phyloP scores from a whole-genome alignment of 257 asterid genomes.

The Solanum neorickii region DNA sequence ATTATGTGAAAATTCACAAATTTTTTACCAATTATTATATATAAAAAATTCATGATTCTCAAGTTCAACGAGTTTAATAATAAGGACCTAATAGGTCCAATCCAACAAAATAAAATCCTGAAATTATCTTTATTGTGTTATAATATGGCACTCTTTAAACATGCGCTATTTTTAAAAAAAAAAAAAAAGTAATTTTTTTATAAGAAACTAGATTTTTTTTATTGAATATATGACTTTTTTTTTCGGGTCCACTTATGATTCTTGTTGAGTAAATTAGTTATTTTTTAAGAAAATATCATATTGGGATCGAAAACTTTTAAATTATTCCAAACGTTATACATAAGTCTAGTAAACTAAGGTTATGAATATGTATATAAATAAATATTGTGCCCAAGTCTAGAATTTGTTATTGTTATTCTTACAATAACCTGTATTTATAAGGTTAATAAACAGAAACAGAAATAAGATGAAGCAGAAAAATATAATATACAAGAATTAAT shows the following conservation, averaged over 20 bases:
- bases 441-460: too few relatives aligned
- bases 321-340: not conserved
- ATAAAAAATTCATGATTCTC: not conserved
- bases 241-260: not conserved
- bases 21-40: not conserved
- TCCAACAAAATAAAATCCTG: not conserved
- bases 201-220: too few relatives aligned
- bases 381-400: not conserved
- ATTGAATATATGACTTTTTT: too few relatives aligned
- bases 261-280: not conserved
- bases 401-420: too few relatives aligned
- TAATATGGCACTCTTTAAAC: not conserved
- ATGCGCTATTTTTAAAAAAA: not conserved
- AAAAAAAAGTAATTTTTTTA: too few relatives aligned
- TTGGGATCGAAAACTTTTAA: not conserved
- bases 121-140: not conserved
- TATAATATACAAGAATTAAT: too few relatives aligned
- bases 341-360: not conserved
- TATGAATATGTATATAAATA: not conserved
- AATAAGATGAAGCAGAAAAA: too few relatives aligned
- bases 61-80: not conserved
- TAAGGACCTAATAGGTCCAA: not conserved
- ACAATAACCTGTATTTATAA: too few relatives aligned
- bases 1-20: not conserved
- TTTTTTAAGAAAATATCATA: not conserved